Conservation (phyloP, 257 asterid genomes). For the Petunia axillaris region DNA sequence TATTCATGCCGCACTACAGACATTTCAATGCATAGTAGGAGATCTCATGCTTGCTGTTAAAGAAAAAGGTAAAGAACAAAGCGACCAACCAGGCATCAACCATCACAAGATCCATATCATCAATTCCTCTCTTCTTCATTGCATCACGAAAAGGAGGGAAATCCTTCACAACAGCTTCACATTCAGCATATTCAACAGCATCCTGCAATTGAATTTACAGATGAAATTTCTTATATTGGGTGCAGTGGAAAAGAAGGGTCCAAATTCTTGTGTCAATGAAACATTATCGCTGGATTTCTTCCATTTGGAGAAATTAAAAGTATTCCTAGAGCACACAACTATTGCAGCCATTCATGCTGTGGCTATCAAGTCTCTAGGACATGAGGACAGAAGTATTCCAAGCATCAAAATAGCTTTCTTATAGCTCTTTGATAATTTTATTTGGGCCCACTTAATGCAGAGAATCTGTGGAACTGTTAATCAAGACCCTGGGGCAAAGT, state of each 20-base stretch:
- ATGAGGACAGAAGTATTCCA: conserved; percentile 6
- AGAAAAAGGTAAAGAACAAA: conserved; percentile 7
- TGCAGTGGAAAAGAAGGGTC: neutral
- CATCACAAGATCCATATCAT: conserved; percentile 46
- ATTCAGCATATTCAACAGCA: conserved; percentile 42
- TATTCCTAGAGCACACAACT: conserved; percentile 6
- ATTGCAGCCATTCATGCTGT: conserved; percentile 1
- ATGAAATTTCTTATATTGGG: conserved; percentile 21
- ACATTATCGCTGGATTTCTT: neutral
- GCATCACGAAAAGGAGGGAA: conserved; percentile 42
- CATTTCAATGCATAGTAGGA: neutral
- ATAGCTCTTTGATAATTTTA: conserved; percentile 9
- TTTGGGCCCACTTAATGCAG: neutral
- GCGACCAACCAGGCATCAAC: conserved; percentile 41
- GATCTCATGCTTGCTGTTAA: neutral
- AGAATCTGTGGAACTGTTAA: conserved; percentile 7
- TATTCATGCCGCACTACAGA: neutral
- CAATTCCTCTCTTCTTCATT: conserved; percentile 41
- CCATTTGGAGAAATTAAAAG: neutral
- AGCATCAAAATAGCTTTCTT: conserved; percentile 7
- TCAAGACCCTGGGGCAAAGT: neutral
- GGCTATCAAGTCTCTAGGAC: neutral
- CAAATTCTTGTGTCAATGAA: conserved; percentile 11
- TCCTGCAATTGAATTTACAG: conserved; percentile 27
- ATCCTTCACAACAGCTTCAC: conserved; percentile 41